These are phyloP conservation scores for Pseudocercospora fuligena DNA, from an alignment of 2,329 filamentous ascomycete species.

Conservation along the genomic window DNA sequence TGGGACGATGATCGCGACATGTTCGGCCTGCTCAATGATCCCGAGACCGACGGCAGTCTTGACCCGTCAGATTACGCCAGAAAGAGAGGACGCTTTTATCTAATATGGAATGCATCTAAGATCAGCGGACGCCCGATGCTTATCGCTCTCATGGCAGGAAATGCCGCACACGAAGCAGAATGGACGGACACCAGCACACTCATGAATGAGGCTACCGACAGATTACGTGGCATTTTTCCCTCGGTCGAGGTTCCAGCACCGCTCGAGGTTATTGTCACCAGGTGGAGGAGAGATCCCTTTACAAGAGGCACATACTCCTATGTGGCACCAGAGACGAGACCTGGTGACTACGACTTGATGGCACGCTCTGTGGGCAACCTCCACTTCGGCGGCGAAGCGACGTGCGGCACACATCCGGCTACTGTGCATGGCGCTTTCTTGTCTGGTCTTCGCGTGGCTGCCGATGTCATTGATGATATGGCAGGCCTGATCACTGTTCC, in stretches of 20 bases:
- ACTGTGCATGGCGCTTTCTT: constrained; percentile 97
- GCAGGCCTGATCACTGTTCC: constrained; percentile 81
- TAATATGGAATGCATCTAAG: constrained; percentile 95
- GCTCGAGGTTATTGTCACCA: constrained; percentile 83
- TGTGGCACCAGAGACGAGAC: constrained; percentile 78
- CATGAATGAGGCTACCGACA: constrained; percentile 76
- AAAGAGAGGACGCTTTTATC: constrained; percentile 88
- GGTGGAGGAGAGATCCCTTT: constrained; percentile 90
- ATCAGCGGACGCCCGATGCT: constrained; percentile 85
- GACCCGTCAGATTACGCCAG: constrained; percentile 78
- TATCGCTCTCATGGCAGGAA: constrained; percentile 92
- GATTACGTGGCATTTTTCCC: constrained; percentile 76
- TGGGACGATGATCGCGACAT: constrained; percentile 92
- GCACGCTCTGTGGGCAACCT: constrained; percentile 82
- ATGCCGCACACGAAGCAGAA: constrained; percentile 89
- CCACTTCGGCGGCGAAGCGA: constrained; percentile 95
- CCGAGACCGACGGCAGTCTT: constrained; percentile 70
- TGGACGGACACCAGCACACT: constrained; percentile 74
- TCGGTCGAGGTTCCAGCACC: constrained; percentile 70
- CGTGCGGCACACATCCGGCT: constrained; percentile 91
- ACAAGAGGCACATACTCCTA: constrained; percentile 96
- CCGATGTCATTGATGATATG: constrained; percentile 80
- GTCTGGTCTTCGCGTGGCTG: constrained; percentile 86
- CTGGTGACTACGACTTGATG: constrained; percentile 92
- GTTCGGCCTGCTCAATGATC: constrained; percentile 85